Conservation (phyloP, 208 protist genomes). For the Leptomonas pyrrhocoris region DNA sequence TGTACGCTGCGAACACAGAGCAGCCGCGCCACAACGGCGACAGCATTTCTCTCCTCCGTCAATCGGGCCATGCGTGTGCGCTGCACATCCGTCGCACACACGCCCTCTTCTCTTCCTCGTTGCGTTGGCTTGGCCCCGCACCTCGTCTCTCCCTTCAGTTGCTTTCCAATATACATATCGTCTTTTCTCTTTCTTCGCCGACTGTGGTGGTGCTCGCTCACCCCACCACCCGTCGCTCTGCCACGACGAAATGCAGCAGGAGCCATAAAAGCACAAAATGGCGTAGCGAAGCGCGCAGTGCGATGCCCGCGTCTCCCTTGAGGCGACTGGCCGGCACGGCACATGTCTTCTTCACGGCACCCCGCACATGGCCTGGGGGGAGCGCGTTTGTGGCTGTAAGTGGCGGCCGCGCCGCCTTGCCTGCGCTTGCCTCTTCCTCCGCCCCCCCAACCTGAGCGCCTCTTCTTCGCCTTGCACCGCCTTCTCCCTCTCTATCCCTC, state of each 20-base stretch:
- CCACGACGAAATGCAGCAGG: background rate
- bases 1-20: constrained; percentile 9
- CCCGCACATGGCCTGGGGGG: too few relatives aligned
- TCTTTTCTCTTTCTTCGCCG: constrained; percentile 2
- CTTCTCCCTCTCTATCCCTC: background rate
- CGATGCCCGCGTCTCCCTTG: too few relatives aligned
- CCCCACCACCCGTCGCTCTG: constrained; percentile 1
- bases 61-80: background rate
- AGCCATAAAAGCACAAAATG: background rate
- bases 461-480: background rate
- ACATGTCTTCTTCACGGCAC: too few relatives aligned
- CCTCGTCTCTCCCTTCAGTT: constrained; percentile 4
- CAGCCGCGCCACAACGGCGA: constrained; percentile 1
- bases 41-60: background rate
- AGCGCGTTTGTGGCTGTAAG: too few relatives aligned
- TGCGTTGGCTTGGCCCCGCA: too few relatives aligned
- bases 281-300: background rate
- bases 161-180: too few relatives aligned
- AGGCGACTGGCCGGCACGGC: too few relatives aligned
- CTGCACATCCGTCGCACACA: background rate
- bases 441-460: background rate
- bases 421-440: background rate
- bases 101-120: background rate
- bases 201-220: constrained; percentile 2
- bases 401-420: too few relatives aligned